Evolutionary conservation across 345 rosid species (phyloP).

Genomic region (Abelmoschus esculentus): DNA sequence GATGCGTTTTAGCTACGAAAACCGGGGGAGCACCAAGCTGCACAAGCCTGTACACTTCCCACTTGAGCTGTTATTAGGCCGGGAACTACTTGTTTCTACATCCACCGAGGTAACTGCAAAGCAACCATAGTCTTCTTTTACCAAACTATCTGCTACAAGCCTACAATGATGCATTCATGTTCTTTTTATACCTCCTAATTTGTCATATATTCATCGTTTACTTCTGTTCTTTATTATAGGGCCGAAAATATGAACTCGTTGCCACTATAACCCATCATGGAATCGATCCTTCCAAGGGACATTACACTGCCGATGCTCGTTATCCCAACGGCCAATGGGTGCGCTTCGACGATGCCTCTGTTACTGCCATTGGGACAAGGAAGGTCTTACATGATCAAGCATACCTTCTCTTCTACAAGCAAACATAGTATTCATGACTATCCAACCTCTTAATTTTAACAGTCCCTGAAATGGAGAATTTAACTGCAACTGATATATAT

Average conservation of each 20-base stretch:
- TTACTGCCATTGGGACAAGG: constrained; percentile 48
- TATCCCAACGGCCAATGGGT: constrained; percentile 65
- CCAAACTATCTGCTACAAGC: neutral
- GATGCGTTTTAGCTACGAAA: constrained; percentile 89
- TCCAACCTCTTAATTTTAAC: neutral
- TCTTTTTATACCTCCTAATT: neutral
- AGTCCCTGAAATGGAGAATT: neutral
- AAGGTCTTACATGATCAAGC: constrained; percentile 88
- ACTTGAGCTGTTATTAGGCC: constrained; percentile 57
- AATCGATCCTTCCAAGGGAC: constrained; percentile 85
- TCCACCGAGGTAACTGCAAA: no score
- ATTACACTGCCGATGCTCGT: constrained; percentile 82
- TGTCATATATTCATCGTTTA: neutral
- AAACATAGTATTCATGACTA: constrained; percentile 31
- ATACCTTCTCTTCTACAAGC: constrained; percentile 84
- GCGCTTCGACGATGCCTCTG: constrained; percentile 78
- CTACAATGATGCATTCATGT: neutral
- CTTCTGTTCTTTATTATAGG: constrained; percentile 28
- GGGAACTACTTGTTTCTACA: constrained; percentile 55
- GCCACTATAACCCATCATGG: constrained; percentile 91
- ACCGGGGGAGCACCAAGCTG: constrained; percentile 83
- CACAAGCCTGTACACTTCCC: constrained; percentile 79
- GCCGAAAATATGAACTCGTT: constrained; percentile 82
- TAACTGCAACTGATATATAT: neutral
- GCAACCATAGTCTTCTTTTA: no score